These are phyloP conservation scores for Globisporangium radiosum DNA, from an alignment of 352 stramenopile genomes.

Conservation along the genomic window DNA sequence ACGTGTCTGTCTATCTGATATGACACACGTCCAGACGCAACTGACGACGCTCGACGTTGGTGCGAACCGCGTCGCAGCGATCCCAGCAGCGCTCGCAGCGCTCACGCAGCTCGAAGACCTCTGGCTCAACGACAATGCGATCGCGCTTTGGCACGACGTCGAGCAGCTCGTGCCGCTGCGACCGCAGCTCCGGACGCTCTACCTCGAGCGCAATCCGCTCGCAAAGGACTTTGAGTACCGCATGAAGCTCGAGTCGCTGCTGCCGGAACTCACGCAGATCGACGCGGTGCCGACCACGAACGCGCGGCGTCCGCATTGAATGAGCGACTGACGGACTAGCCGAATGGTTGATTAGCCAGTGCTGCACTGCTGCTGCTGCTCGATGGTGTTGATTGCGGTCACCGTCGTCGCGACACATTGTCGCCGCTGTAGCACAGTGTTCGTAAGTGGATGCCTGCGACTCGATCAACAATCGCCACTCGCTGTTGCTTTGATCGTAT, in stretches of 20 bases:
- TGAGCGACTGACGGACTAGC: no score
- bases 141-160: slow-evolving; percentile 55
- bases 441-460: no score
- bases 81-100: slow-evolving; percentile 34
- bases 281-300: slow-evolving; percentile 83
- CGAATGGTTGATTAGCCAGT: not conserved
- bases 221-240: slow-evolving; percentile 93
- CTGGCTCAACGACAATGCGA: slow-evolving; percentile 71
- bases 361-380: not conserved
- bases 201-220: slow-evolving; percentile 95
- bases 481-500: no score
- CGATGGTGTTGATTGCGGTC: not conserved
- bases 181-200: slow-evolving; percentile 86
- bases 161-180: slow-evolving; percentile 69
- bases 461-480: no score
- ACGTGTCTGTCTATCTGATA: no score
- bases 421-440: slow-evolving; percentile 1
- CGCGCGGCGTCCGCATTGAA: slow-evolving; percentile 26
- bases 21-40: slow-evolving; percentile 28
- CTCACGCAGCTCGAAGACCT: slow-evolving; percentile 61
- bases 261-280: slow-evolving; percentile 93
- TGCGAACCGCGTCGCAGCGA: slow-evolving; percentile 75
- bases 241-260: slow-evolving; percentile 85
- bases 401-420: slow-evolving; percentile 6
- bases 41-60: slow-evolving; percentile 68